phyloP scores from a whole-genome alignment of 495 filamentous ascomycete species.

The Clohesyomyces aquaticus region DNA sequence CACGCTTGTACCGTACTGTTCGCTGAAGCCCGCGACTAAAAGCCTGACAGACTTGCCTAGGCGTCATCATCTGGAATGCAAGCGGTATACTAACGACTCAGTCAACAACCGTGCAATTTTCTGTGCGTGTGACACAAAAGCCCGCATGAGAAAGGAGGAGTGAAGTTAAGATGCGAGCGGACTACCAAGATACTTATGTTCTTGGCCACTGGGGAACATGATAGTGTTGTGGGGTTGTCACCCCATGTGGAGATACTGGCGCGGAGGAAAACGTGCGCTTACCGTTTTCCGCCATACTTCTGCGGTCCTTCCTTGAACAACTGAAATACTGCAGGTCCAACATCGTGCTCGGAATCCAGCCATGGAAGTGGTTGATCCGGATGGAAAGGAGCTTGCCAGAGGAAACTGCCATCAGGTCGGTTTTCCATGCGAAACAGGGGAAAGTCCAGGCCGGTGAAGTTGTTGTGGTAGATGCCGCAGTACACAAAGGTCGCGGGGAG shows the following conservation, averaged over 20 bases:
- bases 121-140: neutral
- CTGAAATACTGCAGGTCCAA: slow-evolving; percentile 91
- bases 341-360: slow-evolving; percentile 96
- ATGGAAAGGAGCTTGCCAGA: slow-evolving; percentile 94
- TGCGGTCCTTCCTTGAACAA: slow-evolving; percentile 90
- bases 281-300: slow-evolving; percentile 85
- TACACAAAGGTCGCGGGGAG: slow-evolving; percentile 92
- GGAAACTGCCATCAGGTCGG: slow-evolving; percentile 78
- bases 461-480: slow-evolving; percentile 98
- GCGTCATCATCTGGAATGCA: slow-evolving; percentile 88
- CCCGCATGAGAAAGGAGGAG: slow-evolving; percentile 2
- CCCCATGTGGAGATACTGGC: slow-evolving; percentile 22
- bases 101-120: slow-evolving; percentile 13
- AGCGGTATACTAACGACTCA: slow-evolving; percentile 70
- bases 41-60: slow-evolving; percentile 74
- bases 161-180: slow-evolving; percentile 8
- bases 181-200: slow-evolving; percentile 4
- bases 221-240: neutral
- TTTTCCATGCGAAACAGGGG: slow-evolving; percentile 94
- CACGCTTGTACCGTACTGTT: slow-evolving; percentile 73
- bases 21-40: slow-evolving; percentile 80
- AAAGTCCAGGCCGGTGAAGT: slow-evolving; percentile 92
- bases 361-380: slow-evolving; percentile 87
- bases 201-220: neutral
- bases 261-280: slow-evolving; percentile 41